Base-by-base conservation (phyloP, 2,329 filamentous ascomycete species). In the Massarina eburnea region DNA sequence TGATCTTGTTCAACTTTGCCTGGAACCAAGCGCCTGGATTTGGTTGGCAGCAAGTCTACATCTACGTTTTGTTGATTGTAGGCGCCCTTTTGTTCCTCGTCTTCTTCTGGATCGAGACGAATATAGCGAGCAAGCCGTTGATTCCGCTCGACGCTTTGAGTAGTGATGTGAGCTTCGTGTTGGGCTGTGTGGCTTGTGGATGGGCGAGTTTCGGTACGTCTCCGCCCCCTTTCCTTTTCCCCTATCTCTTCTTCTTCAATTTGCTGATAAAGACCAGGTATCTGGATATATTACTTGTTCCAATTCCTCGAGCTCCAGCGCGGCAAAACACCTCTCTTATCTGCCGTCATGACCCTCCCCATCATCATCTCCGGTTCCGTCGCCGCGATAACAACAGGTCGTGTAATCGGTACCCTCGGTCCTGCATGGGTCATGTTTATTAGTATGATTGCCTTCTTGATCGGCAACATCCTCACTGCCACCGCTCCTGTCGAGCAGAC, bases 1-100 rank as follows among this genome's bases (percentile, higher is more conserved):
- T 88, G 19, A 72, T 84, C 0, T 71, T 88, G 15, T 76, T 87
- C 67, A 86, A 85, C 60, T 81, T 87, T 54, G 80, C 83, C 0
- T 86, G 82, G 81, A 86, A 84, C 47, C 82, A 87, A 58, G 83
- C 80, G 0, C 77, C 81, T 0, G 71, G 80, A 0, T 78, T 76
- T 1, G 81, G 82, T 1, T 87, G 84, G 84, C 54, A 68, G 1
- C 71, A 73, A 6, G 71, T 80, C 0, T 82, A 82, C 44, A 73
- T 83, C n/a, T 78, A 80, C 47, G 69, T 79, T 0, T 67, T 80
- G 1, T 70, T 88, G 0, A 77, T 86, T 29, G 48, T 85, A 2
- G 83, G 84, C 0, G 45, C 81, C 2, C 29, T 83, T 0, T 66
- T 86, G 2, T 64, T 84, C 2, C 68, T 64, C 0, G 56, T 74